These are phyloP conservation scores for Brassica balearica DNA, from an alignment of 441 rosid genomes.

Conservation along the genomic window DNA sequence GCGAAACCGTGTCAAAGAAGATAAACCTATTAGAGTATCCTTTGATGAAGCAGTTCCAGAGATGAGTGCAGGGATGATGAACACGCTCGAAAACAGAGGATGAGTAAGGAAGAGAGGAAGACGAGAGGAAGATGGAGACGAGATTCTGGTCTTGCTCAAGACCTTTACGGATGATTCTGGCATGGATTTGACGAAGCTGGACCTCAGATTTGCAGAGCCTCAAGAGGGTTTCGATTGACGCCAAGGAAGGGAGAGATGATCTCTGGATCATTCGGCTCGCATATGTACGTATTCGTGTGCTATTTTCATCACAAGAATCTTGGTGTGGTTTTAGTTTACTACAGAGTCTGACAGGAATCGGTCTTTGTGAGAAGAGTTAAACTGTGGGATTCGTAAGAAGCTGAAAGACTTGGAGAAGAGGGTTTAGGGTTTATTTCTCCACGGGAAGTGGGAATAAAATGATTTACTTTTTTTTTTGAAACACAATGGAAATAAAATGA, in stretches of 20 bases:
- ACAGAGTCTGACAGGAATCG: neutral
- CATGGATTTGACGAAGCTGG: constrained; percentile 71
- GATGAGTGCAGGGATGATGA: constrained; percentile 53
- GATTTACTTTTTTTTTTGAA: neutral
- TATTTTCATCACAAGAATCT: constrained; percentile 17
- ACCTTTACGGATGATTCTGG: constrained; percentile 69
- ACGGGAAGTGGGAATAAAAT: neutral
- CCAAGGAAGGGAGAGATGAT: constrained; percentile 26
- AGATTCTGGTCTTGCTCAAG: constrained; percentile 74
- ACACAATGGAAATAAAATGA: neutral
- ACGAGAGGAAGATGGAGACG: constrained; percentile 54
- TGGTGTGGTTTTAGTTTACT: neutral
- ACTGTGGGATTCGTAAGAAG: neutral
- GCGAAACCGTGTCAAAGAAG: constrained; percentile 49
- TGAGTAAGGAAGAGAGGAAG: constrained; percentile 51
- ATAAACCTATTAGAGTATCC: constrained; percentile 46
- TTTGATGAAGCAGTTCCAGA: constrained; percentile 66
- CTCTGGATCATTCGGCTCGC: constrained; percentile 44
- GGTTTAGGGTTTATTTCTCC: constrained; percentile 5
- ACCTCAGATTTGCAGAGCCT: constrained; percentile 55
- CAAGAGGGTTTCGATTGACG: constrained; percentile 60
- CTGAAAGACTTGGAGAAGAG: constrained; percentile 12
- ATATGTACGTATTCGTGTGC: neutral
- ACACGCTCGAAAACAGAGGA: constrained; percentile 55
- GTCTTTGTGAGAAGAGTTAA: neutral